These are phyloP conservation scores for Neotropicomus parvogracilis DNA, from an alignment of 1,284 basidiomycete genomes.

Conservation along the genomic window DNA sequence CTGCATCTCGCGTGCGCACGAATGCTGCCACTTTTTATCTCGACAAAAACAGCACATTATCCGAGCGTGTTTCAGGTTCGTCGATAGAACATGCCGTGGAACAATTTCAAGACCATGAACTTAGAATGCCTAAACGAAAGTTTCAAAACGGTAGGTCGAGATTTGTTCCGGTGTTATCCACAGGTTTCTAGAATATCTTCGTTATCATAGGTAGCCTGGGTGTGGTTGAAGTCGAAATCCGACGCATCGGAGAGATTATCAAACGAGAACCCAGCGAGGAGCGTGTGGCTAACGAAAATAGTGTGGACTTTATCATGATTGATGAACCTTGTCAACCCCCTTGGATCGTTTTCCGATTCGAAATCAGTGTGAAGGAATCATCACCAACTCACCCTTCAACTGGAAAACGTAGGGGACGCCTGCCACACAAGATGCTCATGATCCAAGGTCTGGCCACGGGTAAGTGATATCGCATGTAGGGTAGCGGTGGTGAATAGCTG, in stretches of 20 bases:
- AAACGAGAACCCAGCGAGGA: slow-evolving; percentile 1
- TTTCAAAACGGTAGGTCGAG: slow-evolving; percentile 1
- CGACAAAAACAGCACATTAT: slow-evolving; percentile 1
- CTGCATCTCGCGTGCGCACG: background rate
- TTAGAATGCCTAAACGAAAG: slow-evolving; percentile 13
- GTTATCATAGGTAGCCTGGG: slow-evolving; percentile 8
- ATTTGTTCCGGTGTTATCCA: background rate
- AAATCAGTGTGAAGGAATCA: slow-evolving; percentile 7
- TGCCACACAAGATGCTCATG: background rate
- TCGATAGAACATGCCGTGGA: slow-evolving; percentile 6
- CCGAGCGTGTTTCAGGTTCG: slow-evolving; percentile 7
- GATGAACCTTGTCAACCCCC: slow-evolving; percentile 15
- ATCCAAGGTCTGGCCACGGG: background rate
- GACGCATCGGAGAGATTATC: slow-evolving; percentile 13
- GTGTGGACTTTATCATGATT: slow-evolving; percentile 9
- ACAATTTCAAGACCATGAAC: slow-evolving; percentile 1
- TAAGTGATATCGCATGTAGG: background rate
- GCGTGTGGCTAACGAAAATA: background rate
- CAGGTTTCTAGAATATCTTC: too few relatives aligned
- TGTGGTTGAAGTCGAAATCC: slow-evolving; percentile 18
- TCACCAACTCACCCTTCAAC: background rate
- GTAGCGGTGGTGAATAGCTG: too few relatives aligned
- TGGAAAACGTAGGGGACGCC: background rate
- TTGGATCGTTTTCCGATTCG: slow-evolving; percentile 17
- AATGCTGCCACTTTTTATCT: slow-evolving; percentile 16